These are phyloP conservation scores for Podospora sp. DNA, from an alignment of 495 filamentous ascomycete genomes.

Conservation along the genomic window DNA sequence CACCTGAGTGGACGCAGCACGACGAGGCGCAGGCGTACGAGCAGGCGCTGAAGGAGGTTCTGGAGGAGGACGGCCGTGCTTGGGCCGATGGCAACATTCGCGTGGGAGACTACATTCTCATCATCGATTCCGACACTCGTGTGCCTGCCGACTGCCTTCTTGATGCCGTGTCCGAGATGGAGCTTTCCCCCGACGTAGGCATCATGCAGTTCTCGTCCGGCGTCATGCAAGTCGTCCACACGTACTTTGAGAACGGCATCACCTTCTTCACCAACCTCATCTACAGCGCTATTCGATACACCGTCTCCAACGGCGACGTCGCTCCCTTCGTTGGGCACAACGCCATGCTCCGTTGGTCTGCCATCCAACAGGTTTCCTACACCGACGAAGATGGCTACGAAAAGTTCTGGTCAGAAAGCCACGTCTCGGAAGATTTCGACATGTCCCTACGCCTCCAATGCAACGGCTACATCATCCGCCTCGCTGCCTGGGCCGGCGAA, in stretches of 20 bases:
- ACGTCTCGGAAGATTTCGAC: slow-evolving; percentile 84
- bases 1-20: slow-evolving; percentile 65
- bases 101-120: slow-evolving; percentile 76
- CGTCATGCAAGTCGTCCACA: slow-evolving; percentile 78
- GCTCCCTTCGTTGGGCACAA: slow-evolving; percentile 83
- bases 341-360: slow-evolving; percentile 76
- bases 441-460: slow-evolving; percentile 81
- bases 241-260: slow-evolving; percentile 74
- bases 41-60: slow-evolving; percentile 65
- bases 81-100: slow-evolving; percentile 83
- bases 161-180: slow-evolving; percentile 79
- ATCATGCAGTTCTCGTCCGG: slow-evolving; percentile 82
- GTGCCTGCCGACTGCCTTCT: slow-evolving; percentile 73
- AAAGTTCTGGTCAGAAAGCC: slow-evolving; percentile 83
- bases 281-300: slow-evolving; percentile 76
- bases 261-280: slow-evolving; percentile 86
- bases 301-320: slow-evolving; percentile 80
- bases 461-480: slow-evolving; percentile 70
- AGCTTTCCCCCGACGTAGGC: slow-evolving; percentile 75
- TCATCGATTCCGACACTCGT: slow-evolving; percentile 78
- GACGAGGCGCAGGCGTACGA: slow-evolving; percentile 74
- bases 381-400: slow-evolving; percentile 66
- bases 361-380: slow-evolving; percentile 76
- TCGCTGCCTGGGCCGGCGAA: slow-evolving; percentile 71
- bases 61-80: slow-evolving; percentile 68